Percentiles rank a stretch among this genome's conserved stretches.
These are phyloP conservation scores for Neocucurbitaria cava DNA, from an alignment of 2,329 filamentous ascomycete species.

Conservation along the genomic window DNA sequence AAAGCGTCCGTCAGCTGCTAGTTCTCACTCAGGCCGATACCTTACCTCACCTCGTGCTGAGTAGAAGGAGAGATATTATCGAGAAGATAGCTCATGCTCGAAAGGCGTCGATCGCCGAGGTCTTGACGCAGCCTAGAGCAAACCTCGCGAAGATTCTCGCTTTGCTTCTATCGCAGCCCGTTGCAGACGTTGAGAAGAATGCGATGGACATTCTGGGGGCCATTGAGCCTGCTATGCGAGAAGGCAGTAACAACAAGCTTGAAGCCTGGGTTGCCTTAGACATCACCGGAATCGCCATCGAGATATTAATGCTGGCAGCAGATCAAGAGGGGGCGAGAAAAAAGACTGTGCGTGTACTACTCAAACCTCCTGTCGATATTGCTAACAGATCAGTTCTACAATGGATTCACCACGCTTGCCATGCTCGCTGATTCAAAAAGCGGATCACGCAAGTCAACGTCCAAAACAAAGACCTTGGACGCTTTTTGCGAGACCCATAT, in stretches of 20 bases:
- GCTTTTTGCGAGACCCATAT: conserved; percentile 83
- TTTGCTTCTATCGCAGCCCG: conserved; percentile 64
- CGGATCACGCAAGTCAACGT: conserved; percentile 52
- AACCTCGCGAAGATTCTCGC: conserved; percentile 67
- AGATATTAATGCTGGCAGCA: conserved; percentile 80
- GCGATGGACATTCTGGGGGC: conserved; percentile 72
- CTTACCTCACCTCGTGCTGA: conserved; percentile 84
- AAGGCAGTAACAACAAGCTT: conserved; percentile 63
- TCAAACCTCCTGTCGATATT: not conserved
- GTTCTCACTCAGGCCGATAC: conserved; percentile 79
- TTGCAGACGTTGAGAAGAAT: conserved; percentile 70
- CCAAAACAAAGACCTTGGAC: conserved; percentile 66
- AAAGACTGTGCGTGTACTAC: conserved; percentile 59
- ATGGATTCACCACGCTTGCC: conserved; percentile 57
- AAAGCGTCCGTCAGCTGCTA: conserved; percentile 77
- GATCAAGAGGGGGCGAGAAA: conserved; percentile 66
- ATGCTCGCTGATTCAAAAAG: conserved; percentile 57
- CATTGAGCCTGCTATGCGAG: conserved; percentile 73
- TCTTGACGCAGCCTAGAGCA: conserved; percentile 63
- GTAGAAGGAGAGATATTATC: conserved; percentile 78
- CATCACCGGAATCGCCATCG: conserved; percentile 76
- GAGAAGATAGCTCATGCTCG: conserved; percentile 78
- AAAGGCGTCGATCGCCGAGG: conserved; percentile 63
- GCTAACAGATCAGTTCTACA: conserved; percentile 48
- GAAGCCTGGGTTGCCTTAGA: conserved; percentile 75